phyloP scores from a whole-genome alignment of 495 filamentous ascomycete genomes.

The Penicillium antarcticum region DNA sequence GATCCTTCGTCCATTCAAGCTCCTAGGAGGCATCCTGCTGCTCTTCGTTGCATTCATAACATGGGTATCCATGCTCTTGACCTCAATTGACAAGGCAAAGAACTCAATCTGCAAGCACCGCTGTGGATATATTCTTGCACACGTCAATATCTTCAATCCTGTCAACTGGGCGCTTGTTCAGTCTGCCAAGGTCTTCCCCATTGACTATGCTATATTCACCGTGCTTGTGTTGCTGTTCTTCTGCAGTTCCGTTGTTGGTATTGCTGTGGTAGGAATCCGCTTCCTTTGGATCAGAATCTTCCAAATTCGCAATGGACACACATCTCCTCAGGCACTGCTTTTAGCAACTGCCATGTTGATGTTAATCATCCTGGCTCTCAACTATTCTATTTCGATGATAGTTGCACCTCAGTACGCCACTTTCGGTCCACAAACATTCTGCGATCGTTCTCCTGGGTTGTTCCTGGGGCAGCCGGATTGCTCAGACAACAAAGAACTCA shows the following conservation, averaged over 20 bases:
- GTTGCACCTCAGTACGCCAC: constrained; percentile 92
- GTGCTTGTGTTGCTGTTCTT: constrained; percentile 83
- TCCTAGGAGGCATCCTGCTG: constrained; percentile 77
- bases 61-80: constrained; percentile 92
- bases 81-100: constrained; percentile 90
- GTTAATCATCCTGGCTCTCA: constrained; percentile 81
- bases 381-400: constrained; percentile 88
- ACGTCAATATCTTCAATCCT: constrained; percentile 91
- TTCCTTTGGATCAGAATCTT: constrained; percentile 95
- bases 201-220: constrained; percentile 88
- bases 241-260: constrained; percentile 76
- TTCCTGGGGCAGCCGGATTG: constrained; percentile 73
- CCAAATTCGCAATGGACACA: constrained; percentile 82
- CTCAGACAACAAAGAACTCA: constrained; percentile 61
- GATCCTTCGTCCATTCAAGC: constrained; percentile 76
- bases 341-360: constrained; percentile 87
- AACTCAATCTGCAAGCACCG: constrained; percentile 88
- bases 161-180: constrained; percentile 87
- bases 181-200: constrained; percentile 78
- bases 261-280: constrained; percentile 83
- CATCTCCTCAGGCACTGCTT: constrained; percentile 88
- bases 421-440: constrained; percentile 93
- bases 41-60: constrained; percentile 66
- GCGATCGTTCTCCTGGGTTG: constrained; percentile 56
- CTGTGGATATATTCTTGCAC: constrained; percentile 91